These are phyloP conservation scores for Saccharomyces hybrid DNA, from an alignment of 1,139 yeast genomes.

Conservation along the genomic window DNA sequence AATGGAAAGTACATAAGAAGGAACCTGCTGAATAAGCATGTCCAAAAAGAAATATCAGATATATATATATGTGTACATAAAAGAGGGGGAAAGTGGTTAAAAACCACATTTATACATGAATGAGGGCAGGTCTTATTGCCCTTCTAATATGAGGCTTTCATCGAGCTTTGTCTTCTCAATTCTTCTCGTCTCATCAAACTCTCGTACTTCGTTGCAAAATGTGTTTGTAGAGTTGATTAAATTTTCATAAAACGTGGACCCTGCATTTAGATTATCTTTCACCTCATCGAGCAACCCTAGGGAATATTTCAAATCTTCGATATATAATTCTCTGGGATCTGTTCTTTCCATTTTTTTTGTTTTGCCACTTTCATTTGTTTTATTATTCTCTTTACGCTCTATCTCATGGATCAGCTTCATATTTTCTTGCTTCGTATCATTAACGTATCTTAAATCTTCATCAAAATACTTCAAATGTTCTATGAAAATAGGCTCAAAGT, in stretches of 20 bases:
- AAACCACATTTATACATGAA: not conserved
- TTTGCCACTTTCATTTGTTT: not conserved
- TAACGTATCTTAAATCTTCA: constrained; percentile 28
- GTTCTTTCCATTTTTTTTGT: constrained; percentile 8
- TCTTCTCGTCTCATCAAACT: constrained; percentile 7
- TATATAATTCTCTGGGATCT: constrained; percentile 17
- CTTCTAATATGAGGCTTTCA: not conserved
- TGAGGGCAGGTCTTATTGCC: not conserved
- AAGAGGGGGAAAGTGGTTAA: not conserved
- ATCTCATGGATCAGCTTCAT: constrained; percentile 38
- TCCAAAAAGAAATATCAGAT: constrained; percentile 2
- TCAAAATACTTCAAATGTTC: constrained; percentile 38
- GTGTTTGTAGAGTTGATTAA: constrained; percentile 37
- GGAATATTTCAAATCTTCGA: constrained; percentile 23
- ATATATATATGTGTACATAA: not conserved
- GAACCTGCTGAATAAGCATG: constrained; percentile 3
- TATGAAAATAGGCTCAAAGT: constrained; percentile 34
- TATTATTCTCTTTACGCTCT: constrained; percentile 19
- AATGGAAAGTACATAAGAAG: constrained; percentile 28
- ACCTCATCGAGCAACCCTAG: constrained; percentile 29
- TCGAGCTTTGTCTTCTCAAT: not conserved
- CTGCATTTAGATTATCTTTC: constrained; percentile 55
- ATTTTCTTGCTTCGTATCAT: constrained; percentile 35
- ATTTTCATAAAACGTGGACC: constrained; percentile 60
- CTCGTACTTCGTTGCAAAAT: constrained; percentile 1